Conservation (phyloP, 192 early-diverging fungal species). For the Tieghemiomyces parasiticus region DNA sequence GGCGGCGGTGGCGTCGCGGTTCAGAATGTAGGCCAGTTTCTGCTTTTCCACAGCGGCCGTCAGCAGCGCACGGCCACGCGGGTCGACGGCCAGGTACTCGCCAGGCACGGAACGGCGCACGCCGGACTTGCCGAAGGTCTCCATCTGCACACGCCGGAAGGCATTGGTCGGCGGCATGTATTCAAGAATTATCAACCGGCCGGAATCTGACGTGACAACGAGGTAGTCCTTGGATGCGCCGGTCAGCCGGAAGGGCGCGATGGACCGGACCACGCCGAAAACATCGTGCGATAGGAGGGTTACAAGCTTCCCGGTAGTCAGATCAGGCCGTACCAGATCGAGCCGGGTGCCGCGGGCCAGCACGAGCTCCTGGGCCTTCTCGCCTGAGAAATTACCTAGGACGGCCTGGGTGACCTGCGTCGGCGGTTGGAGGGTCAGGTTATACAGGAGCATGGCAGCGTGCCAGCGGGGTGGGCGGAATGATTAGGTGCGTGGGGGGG, state of each 20-base stretch:
- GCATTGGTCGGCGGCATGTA: constrained; percentile 58
- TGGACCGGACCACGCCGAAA: constrained; percentile 74
- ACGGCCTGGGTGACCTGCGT: constrained; percentile 61
- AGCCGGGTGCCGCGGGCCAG: constrained; percentile 54
- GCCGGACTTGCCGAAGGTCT: constrained; percentile 90
- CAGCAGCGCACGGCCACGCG: constrained; percentile 92
- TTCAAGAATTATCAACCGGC: constrained; percentile 77
- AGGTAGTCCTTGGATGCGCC: constrained; percentile 88
- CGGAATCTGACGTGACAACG: constrained; percentile 79
- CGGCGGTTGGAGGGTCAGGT: constrained; percentile 73
- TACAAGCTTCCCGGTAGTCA: constrained; percentile 63
- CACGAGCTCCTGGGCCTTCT: constrained; percentile 77
- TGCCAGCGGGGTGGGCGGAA: no score
- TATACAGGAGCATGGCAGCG: constrained; percentile 64
- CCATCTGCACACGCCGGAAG: constrained; percentile 74
- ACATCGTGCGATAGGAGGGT: constrained; percentile 53
- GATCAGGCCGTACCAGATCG: constrained; percentile 68
- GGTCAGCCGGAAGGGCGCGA: constrained; percentile 74
- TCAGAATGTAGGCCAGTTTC: constrained; percentile 94
- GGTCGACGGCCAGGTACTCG: constrained; percentile 91
- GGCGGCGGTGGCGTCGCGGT: constrained; percentile 69
- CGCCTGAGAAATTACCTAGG: constrained; percentile 87
- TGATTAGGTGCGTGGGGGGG: no score
- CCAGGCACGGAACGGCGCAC: constrained; percentile 81
- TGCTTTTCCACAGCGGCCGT: constrained; percentile 86